Evolutionary conservation across 2,329 filamentous ascomycete species (phyloP).

Genomic region (Colletotrichum tofieldiae): DNA sequence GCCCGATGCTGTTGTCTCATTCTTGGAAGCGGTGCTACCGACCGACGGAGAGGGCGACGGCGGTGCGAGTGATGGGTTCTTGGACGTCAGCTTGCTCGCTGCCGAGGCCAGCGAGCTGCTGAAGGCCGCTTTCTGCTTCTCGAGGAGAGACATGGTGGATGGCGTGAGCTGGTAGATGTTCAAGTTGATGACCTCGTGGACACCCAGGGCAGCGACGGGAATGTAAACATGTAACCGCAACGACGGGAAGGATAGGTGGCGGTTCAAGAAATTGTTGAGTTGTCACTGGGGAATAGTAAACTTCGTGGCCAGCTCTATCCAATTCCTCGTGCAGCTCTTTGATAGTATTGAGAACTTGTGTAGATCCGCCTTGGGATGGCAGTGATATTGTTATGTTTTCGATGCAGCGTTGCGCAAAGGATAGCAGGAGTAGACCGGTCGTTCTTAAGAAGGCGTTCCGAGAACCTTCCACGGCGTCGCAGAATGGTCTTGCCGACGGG

Average conservation of each 20-base stretch:
- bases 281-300: no score
- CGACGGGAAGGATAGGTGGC: background rate
- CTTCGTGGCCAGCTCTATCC: background rate
- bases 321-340: background rate
- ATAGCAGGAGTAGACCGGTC: background rate
- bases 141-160: conserved; percentile 71
- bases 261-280: background rate
- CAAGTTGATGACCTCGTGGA: no score
- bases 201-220: background rate
- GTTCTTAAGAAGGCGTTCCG: background rate
- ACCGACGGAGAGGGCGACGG: conserved; percentile 76
- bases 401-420: background rate
- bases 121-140: conserved; percentile 76
- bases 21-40: conserved; percentile 62
- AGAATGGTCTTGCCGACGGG: background rate
- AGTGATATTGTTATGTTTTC: background rate
- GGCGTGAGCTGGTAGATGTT: background rate
- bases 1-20: conserved; percentile 75
- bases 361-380: background rate
- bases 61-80: conserved; percentile 66
- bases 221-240: background rate
- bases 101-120: conserved; percentile 74
- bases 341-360: background rate
- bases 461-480: conserved; percentile 2
- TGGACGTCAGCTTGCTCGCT: conserved; percentile 73